Conservation (phyloP, 805 yeast genomes). For the Clavispora vitiphila region DNA sequence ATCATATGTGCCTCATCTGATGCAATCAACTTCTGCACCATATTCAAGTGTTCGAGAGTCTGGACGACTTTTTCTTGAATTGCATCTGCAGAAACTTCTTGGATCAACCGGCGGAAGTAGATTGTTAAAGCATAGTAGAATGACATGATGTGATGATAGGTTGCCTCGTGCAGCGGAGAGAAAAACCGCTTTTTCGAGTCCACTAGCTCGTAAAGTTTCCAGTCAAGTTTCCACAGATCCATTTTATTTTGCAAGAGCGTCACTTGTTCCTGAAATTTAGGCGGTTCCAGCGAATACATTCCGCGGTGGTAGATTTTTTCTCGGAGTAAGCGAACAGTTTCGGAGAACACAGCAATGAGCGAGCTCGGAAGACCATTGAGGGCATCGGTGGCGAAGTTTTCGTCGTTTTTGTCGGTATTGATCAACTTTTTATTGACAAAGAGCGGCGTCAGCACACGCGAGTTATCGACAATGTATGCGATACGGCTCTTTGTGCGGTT, state of each 20-base stretch:
- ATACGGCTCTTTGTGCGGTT: constrained; percentile 12
- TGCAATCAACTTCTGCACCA: constrained; percentile 53
- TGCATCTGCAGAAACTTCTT: constrained; percentile 47
- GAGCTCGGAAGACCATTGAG: constrained; percentile 84
- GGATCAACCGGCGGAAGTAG: constrained; percentile 63
- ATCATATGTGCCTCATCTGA: constrained; percentile 54
- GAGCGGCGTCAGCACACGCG: constrained; percentile 27
- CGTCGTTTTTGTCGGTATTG: constrained; percentile 47
- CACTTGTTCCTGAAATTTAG: constrained; percentile 25
- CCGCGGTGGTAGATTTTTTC: constrained; percentile 52
- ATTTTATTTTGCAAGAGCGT: constrained; percentile 41
- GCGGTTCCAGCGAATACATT: constrained; percentile 21
- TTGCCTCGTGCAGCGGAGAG: constrained; percentile 60
- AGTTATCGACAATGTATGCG: constrained; percentile 16
- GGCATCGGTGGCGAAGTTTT: constrained; percentile 68
- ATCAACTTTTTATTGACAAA: constrained; percentile 39
- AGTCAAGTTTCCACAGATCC: constrained; percentile 67
- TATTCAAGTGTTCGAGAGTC: constrained; percentile 60
- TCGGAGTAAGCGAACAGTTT: constrained; percentile 62
- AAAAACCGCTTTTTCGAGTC: constrained; percentile 29
- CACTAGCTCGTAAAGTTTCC: constrained; percentile 52
- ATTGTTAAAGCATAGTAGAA: constrained; percentile 69
- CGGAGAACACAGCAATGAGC: constrained; percentile 64
- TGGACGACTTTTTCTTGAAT: constrained; percentile 59
- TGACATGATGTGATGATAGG: constrained; percentile 75